These are phyloP conservation scores for Candida sp. DNA, from an alignment of 1,139 yeast genomes.

Conservation along the genomic window DNA sequence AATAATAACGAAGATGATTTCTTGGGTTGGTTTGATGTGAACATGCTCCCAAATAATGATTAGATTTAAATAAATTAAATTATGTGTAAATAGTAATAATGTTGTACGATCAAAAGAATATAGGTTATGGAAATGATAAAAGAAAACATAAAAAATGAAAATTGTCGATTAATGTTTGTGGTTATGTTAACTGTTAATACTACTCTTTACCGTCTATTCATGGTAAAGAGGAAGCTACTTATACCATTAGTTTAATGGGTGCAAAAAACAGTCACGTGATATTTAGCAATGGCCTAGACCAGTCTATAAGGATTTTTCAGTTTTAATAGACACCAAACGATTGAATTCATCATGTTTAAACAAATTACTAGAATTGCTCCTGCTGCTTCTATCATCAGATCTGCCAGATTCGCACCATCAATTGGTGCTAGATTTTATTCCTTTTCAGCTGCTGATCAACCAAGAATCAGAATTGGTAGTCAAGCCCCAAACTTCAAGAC, in stretches of 20 bases:
- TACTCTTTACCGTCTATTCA: too few relatives aligned
- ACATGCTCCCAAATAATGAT: constrained; percentile 27
- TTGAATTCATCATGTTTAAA: constrained; percentile 11
- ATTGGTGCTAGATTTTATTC: constrained; percentile 30
- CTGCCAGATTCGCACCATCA: background rate
- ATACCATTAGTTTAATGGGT: too few relatives aligned
- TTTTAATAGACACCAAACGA: too few relatives aligned
- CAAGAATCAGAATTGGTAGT: constrained; percentile 68
- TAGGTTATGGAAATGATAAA: too few relatives aligned
- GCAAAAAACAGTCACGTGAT: too few relatives aligned
- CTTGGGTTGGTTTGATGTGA: constrained; percentile 91
- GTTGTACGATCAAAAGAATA: background rate
- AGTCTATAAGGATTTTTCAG: too few relatives aligned
- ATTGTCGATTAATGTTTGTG: too few relatives aligned
- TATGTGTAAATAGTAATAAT: constrained; percentile 1
- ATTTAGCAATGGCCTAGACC: too few relatives aligned
- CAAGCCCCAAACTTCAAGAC: constrained; percentile 79
- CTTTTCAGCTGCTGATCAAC: constrained; percentile 60
- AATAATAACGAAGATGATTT: constrained; percentile 77
- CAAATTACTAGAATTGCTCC: constrained; percentile 10
- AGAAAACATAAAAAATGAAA: too few relatives aligned
- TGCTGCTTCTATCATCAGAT: background rate
- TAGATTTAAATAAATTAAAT: too few relatives aligned
- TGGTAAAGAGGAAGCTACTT: too few relatives aligned
- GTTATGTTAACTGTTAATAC: too few relatives aligned